Conservation (phyloP, 306 rosid genomes). For the Casuarina glauca region DNA sequence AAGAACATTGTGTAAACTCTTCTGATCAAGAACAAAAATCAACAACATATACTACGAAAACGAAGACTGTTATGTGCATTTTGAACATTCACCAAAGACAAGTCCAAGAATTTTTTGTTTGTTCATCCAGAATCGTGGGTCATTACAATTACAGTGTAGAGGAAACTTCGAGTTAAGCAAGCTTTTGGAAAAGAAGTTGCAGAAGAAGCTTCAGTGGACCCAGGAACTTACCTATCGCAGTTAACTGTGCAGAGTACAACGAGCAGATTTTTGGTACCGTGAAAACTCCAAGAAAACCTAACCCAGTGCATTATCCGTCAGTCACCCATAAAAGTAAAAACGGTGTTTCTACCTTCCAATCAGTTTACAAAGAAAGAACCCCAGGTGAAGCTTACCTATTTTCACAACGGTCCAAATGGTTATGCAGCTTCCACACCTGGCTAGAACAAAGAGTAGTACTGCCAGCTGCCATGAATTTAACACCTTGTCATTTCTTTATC, state of each 20-base stretch:
- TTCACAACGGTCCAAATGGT: slow-evolving; percentile 83
- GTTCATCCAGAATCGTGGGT: background rate
- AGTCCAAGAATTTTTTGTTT: background rate
- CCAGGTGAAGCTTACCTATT: slow-evolving; percentile 43
- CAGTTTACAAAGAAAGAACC: background rate
- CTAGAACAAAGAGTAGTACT: slow-evolving; percentile 77
- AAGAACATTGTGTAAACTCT: no score
- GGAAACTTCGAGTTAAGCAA: background rate
- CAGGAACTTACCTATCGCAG: slow-evolving; percentile 67
- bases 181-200: background rate
- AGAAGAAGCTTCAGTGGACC: slow-evolving; percentile 1
- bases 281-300: slow-evolving; percentile 90
- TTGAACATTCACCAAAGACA: background rate
- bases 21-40: no score
- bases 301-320: slow-evolving; percentile 36
- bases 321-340: slow-evolving; percentile 4
- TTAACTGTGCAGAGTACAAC: slow-evolving; percentile 64
- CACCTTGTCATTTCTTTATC: background rate
- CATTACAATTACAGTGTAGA: background rate
- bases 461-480: slow-evolving; percentile 63
- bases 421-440: slow-evolving; percentile 83
- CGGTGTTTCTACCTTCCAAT: no score
- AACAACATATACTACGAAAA: no score
- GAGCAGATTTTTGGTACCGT: slow-evolving; percentile 79
- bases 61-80: no score